Conservation (phyloP, 805 yeast species). For the Candida bentonensis region DNA sequence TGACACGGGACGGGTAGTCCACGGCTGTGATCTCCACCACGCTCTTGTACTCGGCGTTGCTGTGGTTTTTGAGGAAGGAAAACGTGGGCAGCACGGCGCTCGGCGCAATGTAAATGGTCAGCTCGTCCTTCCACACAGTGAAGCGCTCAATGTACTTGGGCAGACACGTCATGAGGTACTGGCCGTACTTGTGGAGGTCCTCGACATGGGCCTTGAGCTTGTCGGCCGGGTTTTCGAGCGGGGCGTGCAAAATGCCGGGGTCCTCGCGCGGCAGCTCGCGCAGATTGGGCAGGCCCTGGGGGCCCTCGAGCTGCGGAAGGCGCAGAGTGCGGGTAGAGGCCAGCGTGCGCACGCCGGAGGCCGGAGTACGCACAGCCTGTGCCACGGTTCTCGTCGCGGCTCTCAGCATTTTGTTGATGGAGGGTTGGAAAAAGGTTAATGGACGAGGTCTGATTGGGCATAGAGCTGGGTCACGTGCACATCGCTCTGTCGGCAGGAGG, state of each 20-base stretch:
- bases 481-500: not conserved
- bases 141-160: slow-evolving; percentile 77
- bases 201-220: slow-evolving; percentile 50
- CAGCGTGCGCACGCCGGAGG: not conserved
- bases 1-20: slow-evolving; percentile 70
- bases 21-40: slow-evolving; percentile 76
- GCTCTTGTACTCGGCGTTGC: slow-evolving; percentile 66
- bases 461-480: not conserved
- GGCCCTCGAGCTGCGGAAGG: slow-evolving; percentile 7
- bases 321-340: not conserved
- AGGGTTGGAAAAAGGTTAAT: not conserved
- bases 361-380: not conserved
- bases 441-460: not conserved
- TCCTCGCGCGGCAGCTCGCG: slow-evolving; percentile 18
- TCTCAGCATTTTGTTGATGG: not conserved
- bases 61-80: slow-evolving; percentile 60
- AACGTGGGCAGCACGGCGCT: slow-evolving; percentile 58
- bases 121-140: slow-evolving; percentile 84
- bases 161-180: slow-evolving; percentile 59
- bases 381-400: not conserved
- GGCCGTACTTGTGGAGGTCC: slow-evolving; percentile 70
- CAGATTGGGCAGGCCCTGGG: slow-evolving; percentile 21
- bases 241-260: slow-evolving; percentile 25
- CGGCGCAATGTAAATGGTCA: slow-evolving; percentile 64
- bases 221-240: slow-evolving; percentile 66